These are phyloP conservation scores for Digitaria exilis DNA, from an alignment of 202 grass and related monocot species.

Conservation along the genomic window DNA sequence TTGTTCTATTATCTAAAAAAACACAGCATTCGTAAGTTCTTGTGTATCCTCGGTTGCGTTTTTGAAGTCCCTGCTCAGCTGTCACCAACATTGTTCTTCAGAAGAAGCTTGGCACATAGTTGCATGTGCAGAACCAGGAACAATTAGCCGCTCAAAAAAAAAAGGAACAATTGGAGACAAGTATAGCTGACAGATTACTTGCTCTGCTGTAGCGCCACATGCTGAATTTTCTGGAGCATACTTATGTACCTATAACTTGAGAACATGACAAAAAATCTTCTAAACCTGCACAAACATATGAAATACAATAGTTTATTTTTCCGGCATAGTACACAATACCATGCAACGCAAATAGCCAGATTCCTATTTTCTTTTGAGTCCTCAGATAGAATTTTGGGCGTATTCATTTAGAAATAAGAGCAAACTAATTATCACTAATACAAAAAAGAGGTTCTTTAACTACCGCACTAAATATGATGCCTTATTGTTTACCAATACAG, in stretches of 20 bases:
- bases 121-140: too few relatives aligned
- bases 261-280: slow-evolving; percentile 77
- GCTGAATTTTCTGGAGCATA: too few relatives aligned
- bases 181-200: too few relatives aligned
- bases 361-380: not conserved
- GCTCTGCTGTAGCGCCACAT: too few relatives aligned
- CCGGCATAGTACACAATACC: not conserved
- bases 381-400: not conserved
- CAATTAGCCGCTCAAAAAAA: too few relatives aligned
- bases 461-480: not conserved
- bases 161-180: too few relatives aligned
- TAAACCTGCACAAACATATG: slow-evolving; percentile 59
- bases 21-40: too few relatives aligned
- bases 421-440: not conserved
- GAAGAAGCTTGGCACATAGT: too few relatives aligned
- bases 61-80: not conserved
- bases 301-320: not conserved
- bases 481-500: not conserved
- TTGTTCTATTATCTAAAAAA: too few relatives aligned
- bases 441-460: not conserved
- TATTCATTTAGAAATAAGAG: not conserved
- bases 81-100: not conserved
- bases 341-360: not conserved
- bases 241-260: slow-evolving; percentile 78
- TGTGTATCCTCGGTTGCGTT: not conserved